Percentiles rank a stretch among this genome's conserved stretches.
These are phyloP conservation scores for Chaetomium cochliodes DNA, from an alignment of 495 filamentous ascomycete genomes.

Conservation along the genomic window DNA sequence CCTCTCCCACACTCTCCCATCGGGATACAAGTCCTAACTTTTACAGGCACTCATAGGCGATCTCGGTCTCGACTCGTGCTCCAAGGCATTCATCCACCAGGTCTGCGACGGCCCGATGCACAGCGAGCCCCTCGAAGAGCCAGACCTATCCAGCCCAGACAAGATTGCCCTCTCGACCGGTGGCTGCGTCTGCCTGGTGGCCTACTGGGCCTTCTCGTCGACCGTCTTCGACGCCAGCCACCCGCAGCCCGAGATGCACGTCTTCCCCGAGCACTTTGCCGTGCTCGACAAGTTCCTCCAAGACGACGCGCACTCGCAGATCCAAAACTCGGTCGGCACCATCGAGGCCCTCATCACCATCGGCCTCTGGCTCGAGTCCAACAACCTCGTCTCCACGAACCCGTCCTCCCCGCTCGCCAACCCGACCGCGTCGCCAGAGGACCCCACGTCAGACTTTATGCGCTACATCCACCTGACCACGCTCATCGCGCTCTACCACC, in stretches of 20 bases:
- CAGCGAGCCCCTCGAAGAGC: constrained; percentile 39
- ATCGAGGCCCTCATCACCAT: constrained; percentile 52
- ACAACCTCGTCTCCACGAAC: constrained; percentile 30
- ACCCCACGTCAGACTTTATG: constrained; percentile 45
- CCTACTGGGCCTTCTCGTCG: constrained; percentile 56
- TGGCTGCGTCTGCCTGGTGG: constrained; percentile 62
- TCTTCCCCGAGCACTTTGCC: constrained; percentile 64
- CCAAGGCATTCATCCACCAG: constrained; percentile 33
- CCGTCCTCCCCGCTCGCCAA: constrained; percentile 25
- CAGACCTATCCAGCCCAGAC: constrained; percentile 49
- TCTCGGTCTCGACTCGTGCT: constrained; percentile 50
- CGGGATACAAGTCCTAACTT: background rate
- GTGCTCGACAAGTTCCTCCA: constrained; percentile 61
- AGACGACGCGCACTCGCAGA: constrained; percentile 43
- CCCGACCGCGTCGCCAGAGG: constrained; percentile 24
- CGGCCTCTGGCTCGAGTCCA: constrained; percentile 51
- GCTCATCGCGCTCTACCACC: constrained; percentile 65
- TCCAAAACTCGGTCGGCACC: constrained; percentile 38
- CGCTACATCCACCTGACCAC: constrained; percentile 61
- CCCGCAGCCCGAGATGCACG: constrained; percentile 45
- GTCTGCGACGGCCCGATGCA: constrained; percentile 34
- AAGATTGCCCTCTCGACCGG: constrained; percentile 74
- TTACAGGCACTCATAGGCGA: constrained; percentile 69
- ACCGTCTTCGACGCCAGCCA: constrained; percentile 53
- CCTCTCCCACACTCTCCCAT: background rate